Evolutionary conservation across 306 rosid species (phyloP), one percentile per base, ranked within the genome.

Genomic region (Pterocarpus macrocarpus): DNA sequence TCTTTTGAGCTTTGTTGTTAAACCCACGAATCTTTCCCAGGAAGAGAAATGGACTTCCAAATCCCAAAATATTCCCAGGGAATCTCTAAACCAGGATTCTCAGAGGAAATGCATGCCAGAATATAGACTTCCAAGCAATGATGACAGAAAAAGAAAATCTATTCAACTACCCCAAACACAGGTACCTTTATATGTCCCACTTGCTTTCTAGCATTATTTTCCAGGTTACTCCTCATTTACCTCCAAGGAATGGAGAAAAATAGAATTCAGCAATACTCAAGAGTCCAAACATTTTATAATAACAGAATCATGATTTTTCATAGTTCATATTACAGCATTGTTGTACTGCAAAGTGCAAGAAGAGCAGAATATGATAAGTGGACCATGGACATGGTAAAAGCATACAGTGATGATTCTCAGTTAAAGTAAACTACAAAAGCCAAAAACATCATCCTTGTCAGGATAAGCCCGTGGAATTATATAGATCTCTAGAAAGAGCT

Each of bases 21-120:
- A 74, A 73, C 39, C 87, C 77, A 56, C 77, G 4, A 55, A 82
- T 69, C 76, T 79, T 84, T 30, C 66, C 58, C 61, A 8, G 82
- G 47, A 75, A 74, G 44, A 81, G 86, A 86, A 86, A 76, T 80
- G 66, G 8, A 71, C 62, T 33, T 64, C 82, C 93, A 86, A 64
- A 86, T 86, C 90, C 87, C 93, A 83, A 91, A 86, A 89, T 84
- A 91, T 89, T 89, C 93, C 79, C 75, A 69, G 78, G 76, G 90
- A 86, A 88, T 84, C 90, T 81, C 79, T 65, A 78, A 66, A 75
- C 83, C 68, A 78, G 50, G 44, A 38, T 55, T 77, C 58, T 71
- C 8, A 71, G 56, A 71, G 56, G 77, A 32, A 66, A 68, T 65
- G 63, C 69, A 38, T 34, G 66, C 50, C 86, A 82, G 78, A 78